Percentiles rank a stretch among this genome's conserved stretches.
phyloP scores from a whole-genome alignment of 2,329 filamentous ascomycete species.

The Sclerotinia spermophila region DNA sequence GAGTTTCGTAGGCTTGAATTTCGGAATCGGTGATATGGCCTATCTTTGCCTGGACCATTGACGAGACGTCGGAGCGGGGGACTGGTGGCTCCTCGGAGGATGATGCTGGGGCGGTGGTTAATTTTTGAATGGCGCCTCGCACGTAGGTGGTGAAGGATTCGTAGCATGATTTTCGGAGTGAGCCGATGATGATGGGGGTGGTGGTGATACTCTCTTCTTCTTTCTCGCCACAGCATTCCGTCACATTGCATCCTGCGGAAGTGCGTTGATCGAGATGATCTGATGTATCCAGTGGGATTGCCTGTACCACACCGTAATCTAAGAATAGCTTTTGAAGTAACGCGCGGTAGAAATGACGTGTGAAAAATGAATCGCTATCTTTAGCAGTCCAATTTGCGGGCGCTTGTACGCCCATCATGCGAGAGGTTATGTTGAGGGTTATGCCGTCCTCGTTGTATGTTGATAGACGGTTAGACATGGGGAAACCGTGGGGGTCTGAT shows the following conservation, averaged over 20 bases:
- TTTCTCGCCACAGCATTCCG: background rate
- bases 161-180: conserved; percentile 77
- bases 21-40: conserved; percentile 68
- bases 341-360: conserved; percentile 86
- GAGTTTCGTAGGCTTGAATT: conserved; percentile 64
- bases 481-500: conserved; percentile 77
- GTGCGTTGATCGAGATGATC: background rate
- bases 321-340: conserved; percentile 89
- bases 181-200: conserved; percentile 81
- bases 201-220: conserved; percentile 47
- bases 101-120: conserved; percentile 42
- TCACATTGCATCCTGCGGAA: background rate
- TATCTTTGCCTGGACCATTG: conserved; percentile 64
- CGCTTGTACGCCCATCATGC: conserved; percentile 98
- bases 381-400: conserved; percentile 82
- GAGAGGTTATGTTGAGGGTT: conserved; percentile 87
- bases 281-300: background rate
- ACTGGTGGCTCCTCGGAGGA: background rate
- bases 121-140: conserved; percentile 73
- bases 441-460: conserved; percentile 59
- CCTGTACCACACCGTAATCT: conserved; percentile 68
- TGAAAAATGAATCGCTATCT: conserved; percentile 87
- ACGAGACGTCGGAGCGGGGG: conserved; percentile 45
- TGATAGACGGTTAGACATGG: conserved; percentile 73
- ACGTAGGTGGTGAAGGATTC: conserved; percentile 72